These are phyloP conservation scores for Hypoxylon sp. DNA, from an alignment of 2,329 filamentous ascomycete genomes.

Conservation along the genomic window DNA sequence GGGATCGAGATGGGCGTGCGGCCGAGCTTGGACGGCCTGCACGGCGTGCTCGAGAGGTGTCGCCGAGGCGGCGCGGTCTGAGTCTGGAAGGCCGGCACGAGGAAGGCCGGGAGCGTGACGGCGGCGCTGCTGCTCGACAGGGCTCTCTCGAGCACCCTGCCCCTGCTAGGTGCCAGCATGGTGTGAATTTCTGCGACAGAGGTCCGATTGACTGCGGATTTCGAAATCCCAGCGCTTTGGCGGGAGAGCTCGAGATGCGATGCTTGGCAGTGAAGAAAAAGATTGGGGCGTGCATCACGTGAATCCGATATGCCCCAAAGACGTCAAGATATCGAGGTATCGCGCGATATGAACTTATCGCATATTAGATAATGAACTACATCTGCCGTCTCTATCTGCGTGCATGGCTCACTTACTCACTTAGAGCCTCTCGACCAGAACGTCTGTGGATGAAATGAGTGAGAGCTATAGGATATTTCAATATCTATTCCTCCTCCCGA, in stretches of 20 bases:
- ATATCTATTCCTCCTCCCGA: no score
- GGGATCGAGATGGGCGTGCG: conserved; percentile 81
- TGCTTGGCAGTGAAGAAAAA: conserved; percentile 36
- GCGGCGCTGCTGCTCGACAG: conserved; percentile 53
- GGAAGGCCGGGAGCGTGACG: conserved; percentile 72
- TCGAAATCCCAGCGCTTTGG: conserved; percentile 5
- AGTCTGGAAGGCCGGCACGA: conserved; percentile 73
- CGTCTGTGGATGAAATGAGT: no score
- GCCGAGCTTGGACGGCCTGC: conserved; percentile 82
- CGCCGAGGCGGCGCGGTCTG: conserved; percentile 54
- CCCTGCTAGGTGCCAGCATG: conserved; percentile 72
- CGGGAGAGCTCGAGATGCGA: conserved; percentile 18
- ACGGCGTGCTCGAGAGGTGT: conserved; percentile 75
- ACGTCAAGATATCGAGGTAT: no score
- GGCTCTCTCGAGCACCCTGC: conserved; percentile 66
- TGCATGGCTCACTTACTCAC: no score
- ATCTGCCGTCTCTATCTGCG: no score
- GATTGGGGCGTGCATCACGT: conserved; percentile 16
- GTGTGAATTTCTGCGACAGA: conserved; percentile 30
- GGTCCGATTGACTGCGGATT: conserved; percentile 33
- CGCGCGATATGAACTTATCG: no score
- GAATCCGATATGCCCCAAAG: background rate
- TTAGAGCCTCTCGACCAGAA: no score
- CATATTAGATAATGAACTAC: no score
- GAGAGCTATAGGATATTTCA: no score